Evolutionary conservation across 192 early-diverging fungal species (phyloP).

Genomic region (Spizellomyces sp.): DNA sequence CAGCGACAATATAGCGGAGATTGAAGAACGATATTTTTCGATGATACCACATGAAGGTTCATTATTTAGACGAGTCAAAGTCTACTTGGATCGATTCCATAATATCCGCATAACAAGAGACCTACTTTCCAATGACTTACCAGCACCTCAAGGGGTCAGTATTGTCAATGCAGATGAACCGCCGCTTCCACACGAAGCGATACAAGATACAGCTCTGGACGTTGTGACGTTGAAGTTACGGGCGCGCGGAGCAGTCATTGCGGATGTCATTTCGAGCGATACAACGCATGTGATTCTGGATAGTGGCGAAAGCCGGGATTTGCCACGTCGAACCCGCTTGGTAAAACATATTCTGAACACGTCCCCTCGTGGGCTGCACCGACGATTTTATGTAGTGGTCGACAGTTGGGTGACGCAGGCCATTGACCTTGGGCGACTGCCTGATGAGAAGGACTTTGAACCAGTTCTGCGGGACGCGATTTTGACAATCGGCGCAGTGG

Average conservation of each 20-base stretch:
- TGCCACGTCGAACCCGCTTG: not conserved
- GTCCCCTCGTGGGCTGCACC: not conserved
- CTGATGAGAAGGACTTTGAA: not conserved
- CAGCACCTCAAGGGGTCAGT: not conserved
- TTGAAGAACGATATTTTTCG: conserved; percentile 37
- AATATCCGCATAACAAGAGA: conserved; percentile 15
- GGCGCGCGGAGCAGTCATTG: conserved; percentile 13
- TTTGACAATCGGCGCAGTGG: no score
- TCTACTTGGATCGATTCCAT: conserved; percentile 35
- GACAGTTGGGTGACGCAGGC: not conserved
- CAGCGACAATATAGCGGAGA: conserved; percentile 30
- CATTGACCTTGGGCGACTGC: conserved; percentile 1
- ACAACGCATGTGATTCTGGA: conserved; percentile 29
- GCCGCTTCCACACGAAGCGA: not conserved
- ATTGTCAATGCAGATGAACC: not conserved
- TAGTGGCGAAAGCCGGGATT: not conserved
- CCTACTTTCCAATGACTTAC: not conserved
- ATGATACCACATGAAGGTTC: conserved; percentile 22
- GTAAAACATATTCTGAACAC: not conserved
- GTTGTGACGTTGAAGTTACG: conserved; percentile 7
- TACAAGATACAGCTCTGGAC: conserved; percentile 15
- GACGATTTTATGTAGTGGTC: not conserved
- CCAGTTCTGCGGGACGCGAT: not conserved
- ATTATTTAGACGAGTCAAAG: conserved; percentile 24
- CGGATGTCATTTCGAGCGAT: not conserved